These are phyloP conservation scores for Nicotiana otophora DNA, from an alignment of 257 asterid species.

Conservation along the genomic window DNA sequence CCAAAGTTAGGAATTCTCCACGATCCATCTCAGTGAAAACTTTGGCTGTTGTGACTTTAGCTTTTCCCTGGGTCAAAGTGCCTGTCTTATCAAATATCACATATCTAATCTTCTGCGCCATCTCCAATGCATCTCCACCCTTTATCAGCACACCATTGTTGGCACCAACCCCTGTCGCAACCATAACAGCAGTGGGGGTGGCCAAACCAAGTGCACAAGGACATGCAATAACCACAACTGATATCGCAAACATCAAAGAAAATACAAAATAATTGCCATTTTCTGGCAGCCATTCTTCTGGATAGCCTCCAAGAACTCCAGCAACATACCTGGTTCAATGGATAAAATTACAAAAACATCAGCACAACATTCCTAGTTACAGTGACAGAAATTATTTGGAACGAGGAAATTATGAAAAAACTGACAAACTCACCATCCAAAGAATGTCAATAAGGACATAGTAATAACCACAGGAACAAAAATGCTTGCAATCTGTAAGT, in stretches of 20 bases:
- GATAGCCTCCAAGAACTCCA: slow-evolving; percentile 81
- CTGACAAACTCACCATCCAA: slow-evolving; percentile 69
- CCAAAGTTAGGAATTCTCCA: slow-evolving; percentile 87
- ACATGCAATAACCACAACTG: slow-evolving; percentile 93
- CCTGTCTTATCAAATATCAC: slow-evolving; percentile 97
- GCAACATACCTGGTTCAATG: slow-evolving; percentile 58
- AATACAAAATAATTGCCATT: slow-evolving; percentile 81
- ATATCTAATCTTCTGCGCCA: slow-evolving; percentile 77
- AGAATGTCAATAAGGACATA: slow-evolving; percentile 65
- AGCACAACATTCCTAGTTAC: not conserved
- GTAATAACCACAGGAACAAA: slow-evolving; percentile 80
- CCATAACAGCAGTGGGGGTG: slow-evolving; percentile 99
- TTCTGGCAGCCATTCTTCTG: slow-evolving; percentile 80
- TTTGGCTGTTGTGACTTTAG: slow-evolving; percentile 76
- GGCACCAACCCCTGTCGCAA: slow-evolving; percentile 99
- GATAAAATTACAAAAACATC: not conserved
- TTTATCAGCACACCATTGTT: slow-evolving; percentile 93
- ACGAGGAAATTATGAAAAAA: not conserved
- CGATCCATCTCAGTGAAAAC: slow-evolving; percentile 84
- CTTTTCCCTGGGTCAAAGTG: slow-evolving; percentile 96
- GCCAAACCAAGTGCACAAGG: slow-evolving; percentile 99
- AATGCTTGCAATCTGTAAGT: slow-evolving; percentile 81
- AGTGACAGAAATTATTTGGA: not conserved
- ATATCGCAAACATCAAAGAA: slow-evolving; percentile 93
- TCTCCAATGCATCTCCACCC: slow-evolving; percentile 98